Base-by-base conservation (phyloP, 1,139 yeast genomes). In the Yamadazyma sp. region DNA sequence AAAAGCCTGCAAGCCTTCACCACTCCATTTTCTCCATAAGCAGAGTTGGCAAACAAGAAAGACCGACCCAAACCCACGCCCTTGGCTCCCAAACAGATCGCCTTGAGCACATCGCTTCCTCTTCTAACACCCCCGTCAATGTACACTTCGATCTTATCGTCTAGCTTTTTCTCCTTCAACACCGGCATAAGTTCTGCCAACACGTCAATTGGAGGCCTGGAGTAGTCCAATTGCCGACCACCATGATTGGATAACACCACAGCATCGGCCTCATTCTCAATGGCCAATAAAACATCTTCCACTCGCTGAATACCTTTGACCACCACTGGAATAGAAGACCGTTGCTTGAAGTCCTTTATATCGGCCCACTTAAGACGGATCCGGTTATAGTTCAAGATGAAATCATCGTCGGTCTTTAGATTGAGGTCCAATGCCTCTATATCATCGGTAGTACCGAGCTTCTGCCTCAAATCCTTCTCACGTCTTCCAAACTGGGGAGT, bases 51-150 rank as follows among this genome's bases (percentile, higher is more conserved):
- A 44, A 64, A 73, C 31, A 73, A 53, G 43, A 73, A 74, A 1
- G 78, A 69, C 43, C 78, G 57, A 12, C 80, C 79, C 25, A 76
- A 53, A 4, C 80, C 80, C 11, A 75, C 76, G 7, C 76, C 80
- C 31, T 62, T 72, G n/a, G 80, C 81, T 5, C 81, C 82, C 8
- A 76, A 60, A 35, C 79, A 73, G n/a, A 76, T 51, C 0, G 80
- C 81, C 45, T 76, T 76, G 37, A 75, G 50, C 3, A 76, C 62
- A 50, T 76, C 81, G n/a, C 77, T 68, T 4, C 79, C 81, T 46
- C 81, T 61, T 43, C 76, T 60, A 34, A 76, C 63, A 13, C 82
- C 82, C 15, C 81, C 80, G 53, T 76, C 82, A 12, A 76, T 56
- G 47, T 60, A 75, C 6, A 76, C 60, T 36, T 73, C 74, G 6